Evolutionary conservation across 106 monocot genomes (phyloP).

Genomic region (Xerophyta viscosa): DNA sequence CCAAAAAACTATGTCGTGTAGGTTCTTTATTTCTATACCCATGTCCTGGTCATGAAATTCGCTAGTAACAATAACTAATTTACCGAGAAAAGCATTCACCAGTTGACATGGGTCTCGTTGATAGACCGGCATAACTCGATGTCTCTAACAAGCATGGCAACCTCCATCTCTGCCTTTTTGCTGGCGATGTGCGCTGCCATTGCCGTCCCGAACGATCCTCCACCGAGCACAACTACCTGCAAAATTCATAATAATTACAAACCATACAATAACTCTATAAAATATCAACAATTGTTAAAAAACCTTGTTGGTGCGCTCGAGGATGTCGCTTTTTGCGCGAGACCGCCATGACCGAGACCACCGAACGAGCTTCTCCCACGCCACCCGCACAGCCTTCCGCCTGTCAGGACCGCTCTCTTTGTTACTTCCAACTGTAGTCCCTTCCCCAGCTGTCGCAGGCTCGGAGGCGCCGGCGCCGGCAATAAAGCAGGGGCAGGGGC

Average conservation of each 20-base stretch:
- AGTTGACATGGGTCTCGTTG: slow-evolving; percentile 57
- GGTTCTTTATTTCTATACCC: too few species aligned
- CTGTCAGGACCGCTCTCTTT: slow-evolving; percentile 38
- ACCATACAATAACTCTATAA: too few species aligned
- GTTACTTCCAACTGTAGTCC: slow-evolving; percentile 14
- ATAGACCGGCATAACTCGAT: slow-evolving; percentile 48
- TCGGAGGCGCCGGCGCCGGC: too few species aligned
- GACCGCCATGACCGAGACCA: slow-evolving; percentile 95
- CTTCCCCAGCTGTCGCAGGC: too few species aligned
- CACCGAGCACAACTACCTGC: slow-evolving; percentile 87
- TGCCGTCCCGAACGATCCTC: slow-evolving; percentile 94
- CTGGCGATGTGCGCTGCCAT: slow-evolving; percentile 88
- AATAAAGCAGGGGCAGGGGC: too few species aligned
- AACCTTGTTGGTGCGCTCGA: slow-evolving; percentile 76
- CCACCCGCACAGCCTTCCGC: slow-evolving; percentile 55
- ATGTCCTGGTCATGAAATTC: too few species aligned
- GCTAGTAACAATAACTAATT: background rate
- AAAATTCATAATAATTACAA: too few species aligned
- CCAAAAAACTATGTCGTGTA: too few species aligned
- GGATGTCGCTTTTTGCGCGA: slow-evolving; percentile 49
- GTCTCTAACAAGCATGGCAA: slow-evolving; percentile 80
- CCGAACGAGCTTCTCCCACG: slow-evolving; percentile 97
- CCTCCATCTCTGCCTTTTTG: slow-evolving; percentile 80
- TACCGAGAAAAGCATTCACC: slow-evolving; percentile 14
- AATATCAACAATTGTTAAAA: background rate